Evolutionary conservation across 192 early-diverging fungal genomes (phyloP), one percentile per base, ranked within the genome.

Genomic region (Umbelopsis sp.): DNA sequence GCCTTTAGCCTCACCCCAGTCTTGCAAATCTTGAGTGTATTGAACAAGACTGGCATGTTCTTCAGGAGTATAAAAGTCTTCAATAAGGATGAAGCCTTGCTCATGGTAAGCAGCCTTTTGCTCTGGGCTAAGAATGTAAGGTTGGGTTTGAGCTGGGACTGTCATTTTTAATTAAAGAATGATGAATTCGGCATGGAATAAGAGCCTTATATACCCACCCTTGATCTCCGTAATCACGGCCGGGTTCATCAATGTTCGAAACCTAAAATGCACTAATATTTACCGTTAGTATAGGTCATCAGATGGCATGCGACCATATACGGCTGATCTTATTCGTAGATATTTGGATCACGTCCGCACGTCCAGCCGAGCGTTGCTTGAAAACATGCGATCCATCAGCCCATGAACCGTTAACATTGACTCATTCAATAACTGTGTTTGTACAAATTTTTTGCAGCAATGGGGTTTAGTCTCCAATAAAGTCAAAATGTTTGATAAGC

Each of bases 11-110:
- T 85, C 76, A 20, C 79, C 80, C 87, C 84, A 86, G 73, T 67
- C 75, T 50, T 80, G 80, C 64, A 87, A 75, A 15, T 83, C 75
- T 12, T 82, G 66, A 20, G 81, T 80, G 25, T 78, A 75, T 41
- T 64, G 67, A 66, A 81, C 74, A n/a, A 89, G 72, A n/a, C 64
- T 53, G n/a, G 68, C 70, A 49, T 81, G 76, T 44, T 87, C 81
- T n/a, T 84, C 80, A 4, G 71, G 44, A n/a, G 80, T 71, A 67
- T 79, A 80, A 21, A 89, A 73, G 70, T 87, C 87, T 35, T 81
- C 80, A 55, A 89, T 79, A 45, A 86, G 78, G 69, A 89, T 81
- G 61, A 82, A 87, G 10, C 87, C 87, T 27, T 84, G 64, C 46
- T 72, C 65, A 55, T 80, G 66, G 71, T 83, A 89, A 8, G 69